Percentiles rank a stretch among this genome's conserved stretches.
Conservation (phyloP, 495 filamentous ascomycete genomes). For the Neurospora africana region DNA sequence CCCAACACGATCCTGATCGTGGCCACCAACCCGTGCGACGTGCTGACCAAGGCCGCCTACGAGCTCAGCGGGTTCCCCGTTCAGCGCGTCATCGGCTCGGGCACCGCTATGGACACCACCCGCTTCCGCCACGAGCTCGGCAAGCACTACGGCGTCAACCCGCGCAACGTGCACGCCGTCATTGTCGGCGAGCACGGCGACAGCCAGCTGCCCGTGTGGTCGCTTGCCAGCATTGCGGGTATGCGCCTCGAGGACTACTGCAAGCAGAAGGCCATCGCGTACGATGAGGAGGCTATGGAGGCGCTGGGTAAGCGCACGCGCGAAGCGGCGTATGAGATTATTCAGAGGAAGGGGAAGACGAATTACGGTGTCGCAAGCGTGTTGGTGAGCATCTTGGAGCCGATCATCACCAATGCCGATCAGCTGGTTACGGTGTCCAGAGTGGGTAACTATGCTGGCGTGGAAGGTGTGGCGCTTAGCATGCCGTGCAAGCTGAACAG, state of each 20-base stretch:
- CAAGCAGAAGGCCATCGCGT: slow-evolving; percentile 10
- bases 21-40: slow-evolving; percentile 25
- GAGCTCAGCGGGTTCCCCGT: slow-evolving; percentile 19
- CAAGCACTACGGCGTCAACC: slow-evolving; percentile 18
- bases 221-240: slow-evolving; percentile 20
- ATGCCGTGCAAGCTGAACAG: slow-evolving; percentile 25
- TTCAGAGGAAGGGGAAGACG: slow-evolving; percentile 49
- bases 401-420: slow-evolving; percentile 20
- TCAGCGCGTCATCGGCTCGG: slow-evolving; percentile 23
- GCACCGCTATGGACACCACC: slow-evolving; percentile 25
- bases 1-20: slow-evolving; percentile 24
- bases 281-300: slow-evolving; percentile 15
- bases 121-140: slow-evolving; percentile 24
- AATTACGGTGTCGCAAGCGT: slow-evolving; percentile 48
- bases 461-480: slow-evolving; percentile 20
- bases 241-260: slow-evolving; percentile 22
- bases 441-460: slow-evolving; percentile 20
- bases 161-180: slow-evolving; percentile 22
- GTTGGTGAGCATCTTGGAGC: slow-evolving; percentile 19
- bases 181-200: slow-evolving; percentile 26
- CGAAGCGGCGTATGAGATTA: slow-evolving; percentile 42
- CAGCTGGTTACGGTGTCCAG: slow-evolving; percentile 20
- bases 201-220: slow-evolving; percentile 23
- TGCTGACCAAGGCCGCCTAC: slow-evolving; percentile 20
- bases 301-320: slow-evolving; percentile 13